These are phyloP conservation scores for Naegleria fowleri DNA, from an alignment of 208 protist genomes.

Conservation along the genomic window DNA sequence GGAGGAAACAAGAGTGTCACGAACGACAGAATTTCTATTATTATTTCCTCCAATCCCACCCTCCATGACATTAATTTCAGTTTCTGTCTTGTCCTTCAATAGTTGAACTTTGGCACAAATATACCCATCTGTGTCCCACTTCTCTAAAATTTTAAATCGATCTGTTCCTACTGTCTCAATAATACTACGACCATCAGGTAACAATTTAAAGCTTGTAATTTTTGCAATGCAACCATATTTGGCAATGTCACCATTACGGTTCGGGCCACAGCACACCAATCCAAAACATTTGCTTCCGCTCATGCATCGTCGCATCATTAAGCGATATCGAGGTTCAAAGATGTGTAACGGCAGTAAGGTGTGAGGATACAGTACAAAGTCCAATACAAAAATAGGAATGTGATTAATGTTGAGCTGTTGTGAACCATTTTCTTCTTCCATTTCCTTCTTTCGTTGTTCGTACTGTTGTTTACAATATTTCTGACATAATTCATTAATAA, in stretches of 20 bases:
- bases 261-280: not conserved
- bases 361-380: conserved; percentile 12
- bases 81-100: not conserved
- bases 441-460: not conserved
- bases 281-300: conserved; percentile 5
- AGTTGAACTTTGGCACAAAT: not conserved
- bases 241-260: not conserved
- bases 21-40: no score
- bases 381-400: conserved; percentile 14
- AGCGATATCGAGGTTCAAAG: conserved; percentile 26
- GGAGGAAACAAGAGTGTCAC: no score
- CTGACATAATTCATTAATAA: not conserved
- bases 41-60: no score
- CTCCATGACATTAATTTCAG: not conserved
- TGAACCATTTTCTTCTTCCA: not conserved
- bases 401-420: not conserved
- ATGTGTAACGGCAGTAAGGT: conserved; percentile 2
- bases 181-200: conserved; percentile 15
- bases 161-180: not conserved
- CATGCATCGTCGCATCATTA: conserved; percentile 27
- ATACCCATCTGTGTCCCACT: conserved; percentile 10
- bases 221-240: conserved; percentile 11
- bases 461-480: not conserved
- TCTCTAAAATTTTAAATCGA: not conserved
- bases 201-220: not conserved